Evolutionary conservation across 768 basidiomycete species (phyloP).

Genomic region (Russula dissimulans): DNA sequence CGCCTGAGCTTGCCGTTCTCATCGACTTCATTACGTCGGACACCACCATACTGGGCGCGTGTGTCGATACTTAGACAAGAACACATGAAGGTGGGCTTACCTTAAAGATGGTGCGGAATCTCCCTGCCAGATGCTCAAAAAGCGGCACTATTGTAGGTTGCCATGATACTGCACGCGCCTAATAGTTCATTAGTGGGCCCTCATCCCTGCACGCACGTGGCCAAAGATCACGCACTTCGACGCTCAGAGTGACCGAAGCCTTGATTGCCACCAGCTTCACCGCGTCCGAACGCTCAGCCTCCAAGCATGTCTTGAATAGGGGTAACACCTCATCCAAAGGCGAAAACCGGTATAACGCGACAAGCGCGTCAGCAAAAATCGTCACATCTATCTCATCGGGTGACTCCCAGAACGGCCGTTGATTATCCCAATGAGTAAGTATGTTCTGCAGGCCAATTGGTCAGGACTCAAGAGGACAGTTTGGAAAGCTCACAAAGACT

Average conservation of each 20-base stretch:
- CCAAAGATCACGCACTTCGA: slow-evolving; percentile 43
- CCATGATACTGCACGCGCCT: slow-evolving; percentile 49
- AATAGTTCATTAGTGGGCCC: background rate
- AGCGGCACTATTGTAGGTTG: slow-evolving; percentile 47
- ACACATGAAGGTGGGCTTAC: slow-evolving; percentile 28
- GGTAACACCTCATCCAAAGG: slow-evolving; percentile 50
- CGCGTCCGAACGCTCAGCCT: slow-evolving; percentile 71
- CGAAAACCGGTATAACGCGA: slow-evolving; percentile 61
- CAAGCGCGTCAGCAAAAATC: slow-evolving; percentile 66
- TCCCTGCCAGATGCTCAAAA: slow-evolving; percentile 34
- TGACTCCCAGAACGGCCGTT: slow-evolving; percentile 58
- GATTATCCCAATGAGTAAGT: slow-evolving; percentile 28
- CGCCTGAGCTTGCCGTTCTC: slow-evolving; percentile 45
- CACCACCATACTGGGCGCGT: slow-evolving; percentile 35
- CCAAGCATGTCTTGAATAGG: slow-evolving; percentile 56
- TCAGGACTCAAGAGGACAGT: slow-evolving; percentile 20
- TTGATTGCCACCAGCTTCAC: slow-evolving; percentile 72
- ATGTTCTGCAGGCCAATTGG: slow-evolving; percentile 19
- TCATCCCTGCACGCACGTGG: background rate
- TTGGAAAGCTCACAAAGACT: slow-evolving; percentile 46
- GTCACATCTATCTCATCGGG: slow-evolving; percentile 67
- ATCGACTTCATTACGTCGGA: slow-evolving; percentile 55
- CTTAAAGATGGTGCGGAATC: slow-evolving; percentile 48
- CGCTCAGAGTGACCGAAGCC: slow-evolving; percentile 56
- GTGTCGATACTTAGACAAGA: background rate